A percentile compares a stretch with the other conserved stretches of the same genome.
Conservation (phyloP, 2,329 filamentous ascomycete species). For the Colletotrichum destructivum region DNA sequence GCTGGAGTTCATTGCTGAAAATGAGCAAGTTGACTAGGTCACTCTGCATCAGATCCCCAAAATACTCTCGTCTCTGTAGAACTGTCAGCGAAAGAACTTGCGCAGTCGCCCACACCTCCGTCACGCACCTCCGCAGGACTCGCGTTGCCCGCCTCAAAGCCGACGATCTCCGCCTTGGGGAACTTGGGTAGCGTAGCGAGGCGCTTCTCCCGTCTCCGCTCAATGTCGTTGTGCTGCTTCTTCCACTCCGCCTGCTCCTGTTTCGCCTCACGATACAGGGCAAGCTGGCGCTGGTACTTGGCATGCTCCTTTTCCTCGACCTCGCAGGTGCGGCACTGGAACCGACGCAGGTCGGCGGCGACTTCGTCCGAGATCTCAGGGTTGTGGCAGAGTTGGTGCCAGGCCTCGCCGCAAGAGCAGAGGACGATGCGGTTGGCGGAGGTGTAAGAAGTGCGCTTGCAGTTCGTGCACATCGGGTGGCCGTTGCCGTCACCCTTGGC, state of each 20-base stretch:
- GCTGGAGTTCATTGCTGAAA: slow-evolving; percentile 58
- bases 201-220: slow-evolving; percentile 50
- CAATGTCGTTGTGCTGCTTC: slow-evolving; percentile 48
- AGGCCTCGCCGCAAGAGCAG: slow-evolving; percentile 46
- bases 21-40: slow-evolving; percentile 59
- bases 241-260: slow-evolving; percentile 41
- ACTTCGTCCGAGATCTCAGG: slow-evolving; percentile 39
- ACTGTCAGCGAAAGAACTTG: background rate
- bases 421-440: slow-evolving; percentile 45
- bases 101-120: background rate
- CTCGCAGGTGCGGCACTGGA: slow-evolving; percentile 44
- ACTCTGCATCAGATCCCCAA: slow-evolving; percentile 53
- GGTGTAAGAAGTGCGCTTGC: slow-evolving; percentile 43
- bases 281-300: slow-evolving; percentile 37
- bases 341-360: slow-evolving; percentile 38
- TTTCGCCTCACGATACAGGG: slow-evolving; percentile 42
- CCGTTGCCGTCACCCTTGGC: slow-evolving; percentile 34
- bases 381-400: slow-evolving; percentile 48
- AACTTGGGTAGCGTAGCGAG: slow-evolving; percentile 53
- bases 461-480: slow-evolving; percentile 44
- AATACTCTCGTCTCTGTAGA: slow-evolving; percentile 57
- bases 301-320: slow-evolving; percentile 42
- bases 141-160: slow-evolving; percentile 55
- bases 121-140: slow-evolving; percentile 50
- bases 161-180: slow-evolving; percentile 55